Evolutionary conservation across 2,329 filamentous ascomycete species (phyloP), one percentile per base, ranked within the genome.

Genomic region (Knufia fluminis): DNA sequence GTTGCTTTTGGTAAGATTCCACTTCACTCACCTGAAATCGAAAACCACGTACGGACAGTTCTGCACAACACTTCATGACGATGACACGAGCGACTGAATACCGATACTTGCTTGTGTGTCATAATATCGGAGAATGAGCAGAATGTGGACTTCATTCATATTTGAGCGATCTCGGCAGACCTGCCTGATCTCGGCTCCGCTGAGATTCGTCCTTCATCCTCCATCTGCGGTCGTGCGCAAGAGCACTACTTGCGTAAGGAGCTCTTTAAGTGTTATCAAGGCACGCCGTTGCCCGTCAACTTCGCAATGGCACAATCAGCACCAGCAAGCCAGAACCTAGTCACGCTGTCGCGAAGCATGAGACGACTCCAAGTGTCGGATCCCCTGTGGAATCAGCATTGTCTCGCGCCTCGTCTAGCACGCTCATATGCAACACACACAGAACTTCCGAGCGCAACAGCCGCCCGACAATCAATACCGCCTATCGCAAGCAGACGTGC

Each of bases 391-490:
- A 58, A 57, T 47, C 55, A 77, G 67, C 72, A 75, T 66, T 64
- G 70, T 61, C 62, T 66, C 44, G 64, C 65, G 54, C 64, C 65
- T 42, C 57, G 62, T 39, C 58, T 69, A 35, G 63, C 65, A 54
- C 68, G 70, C 51, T 68, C 70, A 56, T 74, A 76, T 68, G 72
- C 73, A 35, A 76, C 74, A 48, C 71, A 74, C 52, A 62, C 69
- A 19, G 59, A 67, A 50, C 49, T 62, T 17, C 60, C 64, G 16
- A 26, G 54, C 12, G n/a, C 49, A 14, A 44, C 48, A 60, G 1
- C 48, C 40, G 48, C 62, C 28, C 51, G 60, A 46, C 63, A 67
- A 48, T 57, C 63, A 38, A 60, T 59, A 44, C 51, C n/a, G n/a
- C n/a, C n/a, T n/a, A n/a, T n/a, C n/a, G n/a, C n/a, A n/a, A n/a